Evolutionary conservation across 2,329 filamentous ascomycete genomes (phyloP), one percentile per base, ranked within the genome.

Genomic region (Fusarium hostae): DNA sequence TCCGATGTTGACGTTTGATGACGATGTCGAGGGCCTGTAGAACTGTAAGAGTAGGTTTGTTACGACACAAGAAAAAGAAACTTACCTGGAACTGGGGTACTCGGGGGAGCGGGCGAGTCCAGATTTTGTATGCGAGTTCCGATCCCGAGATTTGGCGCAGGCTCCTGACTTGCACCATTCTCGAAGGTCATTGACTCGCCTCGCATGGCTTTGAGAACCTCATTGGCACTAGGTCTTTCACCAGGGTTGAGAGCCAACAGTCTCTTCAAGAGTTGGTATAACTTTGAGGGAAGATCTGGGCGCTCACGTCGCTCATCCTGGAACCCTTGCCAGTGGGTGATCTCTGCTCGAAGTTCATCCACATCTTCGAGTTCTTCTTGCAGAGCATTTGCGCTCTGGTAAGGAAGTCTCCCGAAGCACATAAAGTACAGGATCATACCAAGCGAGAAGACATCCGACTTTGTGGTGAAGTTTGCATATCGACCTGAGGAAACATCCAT

Each of bases 341-440:
- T 98, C 80, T 99, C 96, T 6, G 87, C 91, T 44, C 95, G 90
- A 34, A 99, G 86, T 72, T 91, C 85, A 74, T 98, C 94, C 9
- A 98, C 86, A 72, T 98, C 94, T 79, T 99, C 96, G 60, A 94
- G 90, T 78, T 98, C 95, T 80, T 98, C 95, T 66, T 97, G 90
- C 26, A 97, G 86, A 6, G 91, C 87, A 78, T 98, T 95, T 57
- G 95, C 94, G 74, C 92, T 93, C 28, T 83, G 86, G 78, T 98
- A 99, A 0, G 96, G 96, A 15, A 99, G 86, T 50, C 91, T 88
- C 3, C 92, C 94, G 79, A 99, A 99, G 79, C 96, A 99, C 86
- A 99, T 92, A 78, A 99, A 99, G 80, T 98, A 97, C 6, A 99
- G 87, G 61, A 98, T 98, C 95, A 99, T 98, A 52, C 96, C 96